Conservation (phyloP, 768 basidiomycete species). For the Agaricus subrufescens region DNA sequence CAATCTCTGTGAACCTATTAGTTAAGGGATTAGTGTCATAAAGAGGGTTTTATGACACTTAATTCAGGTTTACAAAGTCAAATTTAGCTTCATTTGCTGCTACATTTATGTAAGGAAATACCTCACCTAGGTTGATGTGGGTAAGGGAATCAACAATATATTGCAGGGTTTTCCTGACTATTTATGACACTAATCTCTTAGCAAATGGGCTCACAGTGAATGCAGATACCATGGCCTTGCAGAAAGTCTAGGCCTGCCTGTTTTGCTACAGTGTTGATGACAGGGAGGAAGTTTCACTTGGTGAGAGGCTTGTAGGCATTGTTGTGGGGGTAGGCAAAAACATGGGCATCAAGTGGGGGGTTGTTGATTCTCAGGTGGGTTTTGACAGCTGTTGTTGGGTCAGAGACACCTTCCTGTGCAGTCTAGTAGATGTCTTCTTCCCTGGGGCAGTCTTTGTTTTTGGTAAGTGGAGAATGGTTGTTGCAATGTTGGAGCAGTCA, state of each 20-base stretch:
- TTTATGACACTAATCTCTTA: too few species aligned
- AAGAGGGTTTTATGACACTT: too few species aligned
- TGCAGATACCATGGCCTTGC: constrained; percentile 23
- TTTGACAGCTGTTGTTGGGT: constrained; percentile 16
- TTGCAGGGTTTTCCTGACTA: too few species aligned
- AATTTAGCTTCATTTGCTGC: too few species aligned
- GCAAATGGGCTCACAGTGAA: too few species aligned
- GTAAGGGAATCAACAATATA: too few species aligned
- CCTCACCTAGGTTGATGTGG: too few species aligned
- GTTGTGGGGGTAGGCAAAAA: constrained; percentile 7
- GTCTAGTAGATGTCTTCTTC: constrained; percentile 6
- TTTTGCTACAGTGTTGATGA: constrained; percentile 16
- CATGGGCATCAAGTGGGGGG: constrained; percentile 12
- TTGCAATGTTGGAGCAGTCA: constrained; percentile 21
- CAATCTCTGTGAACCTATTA: constrained; percentile 9
- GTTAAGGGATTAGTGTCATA: too few species aligned
- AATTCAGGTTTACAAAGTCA: too few species aligned
- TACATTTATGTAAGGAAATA: too few species aligned
- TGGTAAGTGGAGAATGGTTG: constrained; percentile 23
- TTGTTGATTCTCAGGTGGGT: constrained; percentile 22
- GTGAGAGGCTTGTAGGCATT: constrained; percentile 19
- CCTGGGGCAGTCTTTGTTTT: constrained; percentile 18
- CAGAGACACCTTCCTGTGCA: constrained; percentile 14
- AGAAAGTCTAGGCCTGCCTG: constrained; percentile 6
- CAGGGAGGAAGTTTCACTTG: constrained; percentile 16